Evolutionary conservation across 306 rosid species (phyloP).

Genomic region (Vigna trinervia): DNA sequence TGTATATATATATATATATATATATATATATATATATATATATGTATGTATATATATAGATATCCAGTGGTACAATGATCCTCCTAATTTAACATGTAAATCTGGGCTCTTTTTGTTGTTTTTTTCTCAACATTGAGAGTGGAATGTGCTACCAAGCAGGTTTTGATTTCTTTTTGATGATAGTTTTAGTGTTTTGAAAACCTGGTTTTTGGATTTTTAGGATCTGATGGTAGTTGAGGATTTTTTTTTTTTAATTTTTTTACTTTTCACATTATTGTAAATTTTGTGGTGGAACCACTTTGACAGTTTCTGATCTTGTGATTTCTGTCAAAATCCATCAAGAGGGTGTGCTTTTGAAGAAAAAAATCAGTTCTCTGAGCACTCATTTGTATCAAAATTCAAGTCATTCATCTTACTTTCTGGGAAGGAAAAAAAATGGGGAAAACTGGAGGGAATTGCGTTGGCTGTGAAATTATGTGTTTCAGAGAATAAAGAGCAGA

Average conservation of each 20-base stretch:
- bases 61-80: neutral
- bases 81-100: slow-evolving; percentile 49
- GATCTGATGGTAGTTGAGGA: slow-evolving; percentile 42
- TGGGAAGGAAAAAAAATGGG: neutral
- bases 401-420: slow-evolving; percentile 26
- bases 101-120: slow-evolving; percentile 54
- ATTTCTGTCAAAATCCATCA: slow-evolving; percentile 38
- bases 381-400: slow-evolving; percentile 33
- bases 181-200: slow-evolving; percentile 38
- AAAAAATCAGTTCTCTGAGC: slow-evolving; percentile 25
- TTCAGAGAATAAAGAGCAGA: slow-evolving; percentile 35
- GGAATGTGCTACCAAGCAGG: slow-evolving; percentile 45
- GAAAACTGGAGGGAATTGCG: slow-evolving; percentile 16
- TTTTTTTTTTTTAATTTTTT: neutral
- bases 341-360: slow-evolving; percentile 39
- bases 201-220: slow-evolving; percentile 34
- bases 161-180: slow-evolving; percentile 25
- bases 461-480: neutral
- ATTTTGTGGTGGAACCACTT: slow-evolving; percentile 60
- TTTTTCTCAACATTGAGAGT: slow-evolving; percentile 26
- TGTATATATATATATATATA: too few relatives aligned
- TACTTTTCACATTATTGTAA: neutral
- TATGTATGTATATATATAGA: neutral
- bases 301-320: slow-evolving; percentile 32
- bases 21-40: too few relatives aligned